Evolutionary conservation across 2,329 filamentous ascomycete genomes (phyloP), one percentile per base, ranked within the genome.

Genomic region (Calonectria honghensis): DNA sequence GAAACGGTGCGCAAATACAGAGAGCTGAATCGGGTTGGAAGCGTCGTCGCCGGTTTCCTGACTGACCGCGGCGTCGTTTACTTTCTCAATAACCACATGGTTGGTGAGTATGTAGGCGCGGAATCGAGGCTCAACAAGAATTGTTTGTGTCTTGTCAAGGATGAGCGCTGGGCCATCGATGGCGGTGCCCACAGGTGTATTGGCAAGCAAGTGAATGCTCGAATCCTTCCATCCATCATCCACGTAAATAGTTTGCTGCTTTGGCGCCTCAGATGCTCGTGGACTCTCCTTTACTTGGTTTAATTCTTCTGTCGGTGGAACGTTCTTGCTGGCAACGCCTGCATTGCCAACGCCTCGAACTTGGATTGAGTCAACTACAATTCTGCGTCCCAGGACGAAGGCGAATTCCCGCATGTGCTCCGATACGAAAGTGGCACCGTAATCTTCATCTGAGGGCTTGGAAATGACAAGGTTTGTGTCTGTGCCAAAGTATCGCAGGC

Each of bases 1-100:
- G 83, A 91, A 91, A 0, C 90, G 85, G 77, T 91, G 89, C 0
- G 87, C 88, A 70, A 91, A 91, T 54, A 91, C 88, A 14, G 87
- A 90, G 3, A 91, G 85, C 39, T 88, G 84, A 51, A 91, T 90
- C 0, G 89, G 89, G 73, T 89, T 87, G 37, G 89, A 64, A 1
- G 14, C 52, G 0, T 72, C 61, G 2, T 61, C 24, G 1, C 50
- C 5, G 1, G 72, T 68, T 41, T 70, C 61, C 24, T 63, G 67
- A 7, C 54, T 41, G 18, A 20, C 32, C 9, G 32, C 35, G 24
- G n/a, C 37, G 4, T 64, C 10, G 10, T 70, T 57, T 9, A 70
- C 63, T 51, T 81, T 80, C 18, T 85, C 81, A 6, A 85, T 69
- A 6, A 85, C 70, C 16, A 85, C 81, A 45, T 85, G 83, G 31